Evolutionary conservation across 2,329 filamentous ascomycete genomes (phyloP), one percentile per base, ranked within the genome.

Genomic region (Sporothrix curviconia): DNA sequence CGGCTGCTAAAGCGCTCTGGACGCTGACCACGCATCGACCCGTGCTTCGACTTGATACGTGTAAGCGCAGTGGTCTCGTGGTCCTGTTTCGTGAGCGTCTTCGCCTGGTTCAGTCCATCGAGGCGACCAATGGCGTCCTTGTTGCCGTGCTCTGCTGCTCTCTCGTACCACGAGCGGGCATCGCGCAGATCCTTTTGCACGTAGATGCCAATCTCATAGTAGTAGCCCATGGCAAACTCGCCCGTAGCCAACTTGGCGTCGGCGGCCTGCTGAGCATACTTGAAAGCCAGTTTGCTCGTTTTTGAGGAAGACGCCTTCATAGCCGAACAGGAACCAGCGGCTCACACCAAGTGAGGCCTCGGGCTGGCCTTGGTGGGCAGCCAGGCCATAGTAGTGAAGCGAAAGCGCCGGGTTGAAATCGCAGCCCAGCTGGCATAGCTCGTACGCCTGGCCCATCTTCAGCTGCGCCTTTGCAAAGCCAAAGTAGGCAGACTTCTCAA

Each of bases 251-350:
- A 79, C 56, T 91, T 91, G 39, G 85, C 82, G 52, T 83, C 78
- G 8, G 94, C 92, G 11, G 94, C 94, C 63, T 92, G 83, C 65
- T 92, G 84, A 1, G 94, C 94, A 68, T 96, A 97, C 53, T 84
- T 87, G 72, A 89, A 99, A 7, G 94, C 92, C 50, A 97, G 76
- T 68, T n/a, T 92, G 88, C 72, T 99, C 94, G 66, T 96, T 97
- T 78, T 97, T 97, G 60, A 89, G 83, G 68, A 99, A 96, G 7
- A 95, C 80, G 22, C 87, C 87, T 64, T 97, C 92, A 63, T 94
- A 92, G 3, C 94, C 94, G 67, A 95, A 97, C 28, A 99, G 79
- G 69, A 97, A 99, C 94, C 94, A 99, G 72, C 96, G 94, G 72
- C 92, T 97, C 60, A 99, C 91, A 28, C 92, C 91, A 73, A 99